A percentile compares a stretch with the other conserved stretches of the same genome.
phyloP scores from a whole-genome alignment of 768 basidiomycete species.

The Lactifluus rugatus region DNA sequence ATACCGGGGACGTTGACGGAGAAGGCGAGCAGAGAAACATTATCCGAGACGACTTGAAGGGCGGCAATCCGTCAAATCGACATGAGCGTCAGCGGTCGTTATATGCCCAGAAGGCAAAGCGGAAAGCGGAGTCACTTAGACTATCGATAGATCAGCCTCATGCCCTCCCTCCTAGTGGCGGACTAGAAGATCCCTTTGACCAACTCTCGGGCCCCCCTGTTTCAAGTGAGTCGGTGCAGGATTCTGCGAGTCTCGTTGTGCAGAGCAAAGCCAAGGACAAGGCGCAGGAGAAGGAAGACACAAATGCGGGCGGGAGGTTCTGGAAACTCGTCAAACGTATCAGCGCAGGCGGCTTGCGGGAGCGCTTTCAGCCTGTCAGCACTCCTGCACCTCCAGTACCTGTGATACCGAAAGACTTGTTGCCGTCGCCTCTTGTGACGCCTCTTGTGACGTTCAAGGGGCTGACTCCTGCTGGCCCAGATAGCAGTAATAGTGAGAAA shows the following conservation, averaged over 20 bases:
- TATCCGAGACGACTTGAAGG: background rate
- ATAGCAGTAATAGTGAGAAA: too few species aligned
- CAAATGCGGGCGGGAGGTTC: conserved; percentile 32
- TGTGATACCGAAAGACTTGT: conserved; percentile 40
- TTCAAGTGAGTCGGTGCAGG: background rate
- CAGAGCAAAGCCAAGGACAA: conserved; percentile 17
- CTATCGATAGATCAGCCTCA: conserved; percentile 6
- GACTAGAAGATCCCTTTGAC: background rate
- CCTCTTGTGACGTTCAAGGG: conserved; percentile 24
- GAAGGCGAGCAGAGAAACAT: background rate
- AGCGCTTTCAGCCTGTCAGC: conserved; percentile 33
- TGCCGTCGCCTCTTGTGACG: background rate
- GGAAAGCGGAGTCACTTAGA: conserved; percentile 10
- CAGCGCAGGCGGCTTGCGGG: conserved; percentile 52
- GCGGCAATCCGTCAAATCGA: background rate
- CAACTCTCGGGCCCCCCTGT: background rate
- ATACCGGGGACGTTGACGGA: background rate
- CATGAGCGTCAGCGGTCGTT: conserved; percentile 10
- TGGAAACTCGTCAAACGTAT: conserved; percentile 68
- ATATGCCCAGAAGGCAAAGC: conserved; percentile 4
- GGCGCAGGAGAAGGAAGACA: conserved; percentile 25
- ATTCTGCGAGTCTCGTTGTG: background rate
- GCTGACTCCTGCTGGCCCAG: conserved; percentile 3
- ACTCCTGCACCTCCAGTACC: conserved; percentile 47
- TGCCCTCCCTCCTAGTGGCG: background rate